phyloP scores from a whole-genome alignment of 441 rosid species.

The Arabidopsis lyrata region DNA sequence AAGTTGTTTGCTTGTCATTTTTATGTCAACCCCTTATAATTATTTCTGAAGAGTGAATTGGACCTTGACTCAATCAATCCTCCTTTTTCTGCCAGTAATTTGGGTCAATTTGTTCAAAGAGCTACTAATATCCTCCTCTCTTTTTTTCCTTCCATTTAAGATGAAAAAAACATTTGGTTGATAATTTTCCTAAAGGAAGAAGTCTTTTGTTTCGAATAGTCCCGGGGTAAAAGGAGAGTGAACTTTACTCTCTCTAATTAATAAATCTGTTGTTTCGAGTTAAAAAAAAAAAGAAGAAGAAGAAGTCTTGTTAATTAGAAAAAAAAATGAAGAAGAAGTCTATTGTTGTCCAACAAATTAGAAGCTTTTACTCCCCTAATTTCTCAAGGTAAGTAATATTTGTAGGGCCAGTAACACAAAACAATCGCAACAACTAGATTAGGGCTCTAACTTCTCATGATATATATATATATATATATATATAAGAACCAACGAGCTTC shows the following conservation, averaged over 20 bases:
- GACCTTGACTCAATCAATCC: background rate
- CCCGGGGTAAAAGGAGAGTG: too few species aligned
- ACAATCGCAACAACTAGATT: background rate
- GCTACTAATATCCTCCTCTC: background rate
- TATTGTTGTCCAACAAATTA: background rate
- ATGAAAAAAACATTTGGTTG: background rate
- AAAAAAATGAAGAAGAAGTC: background rate
- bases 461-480: background rate
- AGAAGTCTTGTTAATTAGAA: background rate
- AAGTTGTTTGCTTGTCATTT: background rate
- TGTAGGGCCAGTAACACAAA: background rate
- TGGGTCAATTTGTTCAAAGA: slow-evolving; percentile 3
- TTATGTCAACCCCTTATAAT: background rate
- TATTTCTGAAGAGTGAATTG: background rate
- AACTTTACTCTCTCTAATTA: too few species aligned
- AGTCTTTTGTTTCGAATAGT: background rate
- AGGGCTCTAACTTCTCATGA: background rate
- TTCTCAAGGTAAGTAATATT: background rate
- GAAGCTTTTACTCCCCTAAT: background rate
- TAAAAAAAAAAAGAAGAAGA: too few species aligned
- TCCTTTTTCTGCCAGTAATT: background rate
- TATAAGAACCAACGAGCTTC: slow-evolving; percentile 6
- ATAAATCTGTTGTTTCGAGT: too few species aligned
- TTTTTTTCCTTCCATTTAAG: background rate
- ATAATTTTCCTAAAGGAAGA: background rate